These are phyloP conservation scores for Clonostachys chloroleuca DNA, from an alignment of 2,329 filamentous ascomycete genomes.

Conservation along the genomic window DNA sequence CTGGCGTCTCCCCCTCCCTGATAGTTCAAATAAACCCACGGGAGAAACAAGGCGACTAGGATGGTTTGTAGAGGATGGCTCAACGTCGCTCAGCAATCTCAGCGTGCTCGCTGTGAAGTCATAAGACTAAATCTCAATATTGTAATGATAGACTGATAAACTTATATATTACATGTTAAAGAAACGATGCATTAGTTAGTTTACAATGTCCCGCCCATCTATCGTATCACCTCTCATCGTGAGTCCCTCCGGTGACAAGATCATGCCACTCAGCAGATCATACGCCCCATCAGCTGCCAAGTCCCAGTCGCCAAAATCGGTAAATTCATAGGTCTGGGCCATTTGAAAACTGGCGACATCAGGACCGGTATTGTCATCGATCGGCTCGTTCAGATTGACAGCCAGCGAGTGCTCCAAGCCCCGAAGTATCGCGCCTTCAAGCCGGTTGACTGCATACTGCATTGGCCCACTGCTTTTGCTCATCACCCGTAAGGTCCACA, in stretches of 20 bases:
- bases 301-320: slow-evolving; percentile 26
- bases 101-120: no score
- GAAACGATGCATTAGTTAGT: no score
- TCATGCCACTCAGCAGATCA: slow-evolving; percentile 17
- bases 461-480: slow-evolving; percentile 28
- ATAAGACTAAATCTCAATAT: no score
- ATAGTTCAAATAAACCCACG: neutral
- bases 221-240: no score
- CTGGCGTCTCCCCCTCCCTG: slow-evolving; percentile 14
- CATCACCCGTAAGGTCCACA: slow-evolving; percentile 25
- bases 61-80: slow-evolving; percentile 21
- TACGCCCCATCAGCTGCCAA: slow-evolving; percentile 19
- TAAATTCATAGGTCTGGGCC: slow-evolving; percentile 19
- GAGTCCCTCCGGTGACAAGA: slow-evolving; percentile 10
- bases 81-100: no score
- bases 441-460: slow-evolving; percentile 27
- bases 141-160: no score
- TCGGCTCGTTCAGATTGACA: slow-evolving; percentile 23
- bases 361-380: slow-evolving; percentile 19
- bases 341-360: slow-evolving; percentile 16
- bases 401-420: slow-evolving; percentile 27
- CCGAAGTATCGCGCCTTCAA: slow-evolving; percentile 28
- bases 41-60: slow-evolving; percentile 11
- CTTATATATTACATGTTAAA: no score
- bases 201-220: no score